Base-by-base conservation (phyloP, 306 rosid species). In the Luffa acutangula region DNA sequence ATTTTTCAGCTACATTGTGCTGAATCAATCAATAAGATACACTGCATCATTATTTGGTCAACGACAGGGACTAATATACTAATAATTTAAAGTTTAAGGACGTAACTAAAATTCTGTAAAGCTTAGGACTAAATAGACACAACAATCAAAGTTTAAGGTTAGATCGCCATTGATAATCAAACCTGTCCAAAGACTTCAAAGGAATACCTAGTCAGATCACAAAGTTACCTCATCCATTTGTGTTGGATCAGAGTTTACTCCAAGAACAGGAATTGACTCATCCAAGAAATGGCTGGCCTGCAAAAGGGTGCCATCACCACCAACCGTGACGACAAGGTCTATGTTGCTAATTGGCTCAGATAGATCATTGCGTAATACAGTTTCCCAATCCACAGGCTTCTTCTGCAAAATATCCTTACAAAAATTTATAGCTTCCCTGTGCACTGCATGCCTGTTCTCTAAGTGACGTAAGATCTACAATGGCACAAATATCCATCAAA, bases 221-320 rank as follows among this genome's bases (percentile, higher is more conserved):
- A 73, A 59, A 54, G 79, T 45, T 57, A 95, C 98, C 97, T 95
- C 98, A 39, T 90, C 88, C 79, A 80, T 81, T 78, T 57, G 82
- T 34, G 98, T 91, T 65, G 98, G 97, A 82, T 91, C 98, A 51
- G 98, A 95, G 83, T 95, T 95, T 81, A 95, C 96, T 79, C 98
- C 98, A n/a, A 95, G 89, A 83, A 92, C 80, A 12, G 97, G 97
- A 86, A 91, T 79, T 7, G 85, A 83, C 77, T 91, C 91, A 75
- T 95, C 93, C 81, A 91, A 82, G 76, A 87, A 91, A 92, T 95
- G 93, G 83, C 97, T 91, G 45, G 96, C 96, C 79, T 89, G 97
- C 78, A 95, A 80, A 79, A 95, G 90, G 48, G 98, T 91, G 76
- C 98, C 98, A 86, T 91, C 98, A 41, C 97, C 98, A 58, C 98